Conservation (phyloP, 2,329 filamentous ascomycete genomes). For the Atkinsonella texensis region DNA sequence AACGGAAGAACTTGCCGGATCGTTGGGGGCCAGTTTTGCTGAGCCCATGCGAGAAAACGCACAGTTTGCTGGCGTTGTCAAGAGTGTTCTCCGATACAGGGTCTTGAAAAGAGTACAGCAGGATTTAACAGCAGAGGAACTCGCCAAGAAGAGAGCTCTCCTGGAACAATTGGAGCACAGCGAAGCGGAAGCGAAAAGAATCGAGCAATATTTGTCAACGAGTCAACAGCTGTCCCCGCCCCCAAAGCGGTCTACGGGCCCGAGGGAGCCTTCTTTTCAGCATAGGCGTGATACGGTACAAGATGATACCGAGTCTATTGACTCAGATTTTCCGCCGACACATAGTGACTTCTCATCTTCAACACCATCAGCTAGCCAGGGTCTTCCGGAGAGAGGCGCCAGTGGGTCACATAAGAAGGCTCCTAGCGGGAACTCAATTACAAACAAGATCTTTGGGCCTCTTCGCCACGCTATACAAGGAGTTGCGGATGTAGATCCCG, state of each 20-base stretch:
- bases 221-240: conserved; percentile 54
- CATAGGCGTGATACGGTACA: conserved; percentile 43
- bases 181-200: conserved; percentile 82
- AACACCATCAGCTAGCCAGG: conserved; percentile 64
- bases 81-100: conserved; percentile 76
- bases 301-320: conserved; percentile 80
- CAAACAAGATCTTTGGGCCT: conserved; percentile 85
- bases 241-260: conserved; percentile 50
- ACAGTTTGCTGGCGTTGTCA: conserved; percentile 90
- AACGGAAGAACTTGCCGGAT: conserved; percentile 79
- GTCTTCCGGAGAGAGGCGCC: conserved; percentile 43
- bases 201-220: conserved; percentile 80
- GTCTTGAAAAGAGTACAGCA: conserved; percentile 92
- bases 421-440: conserved; percentile 79
- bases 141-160: conserved; percentile 72
- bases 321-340: conserved; percentile 90
- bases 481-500: conserved; percentile 91
- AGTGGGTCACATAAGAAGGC: conserved; percentile 59
- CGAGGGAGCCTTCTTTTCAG: conserved; percentile 37
- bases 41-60: conserved; percentile 97
- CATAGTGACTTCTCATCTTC: conserved; percentile 56
- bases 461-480: conserved; percentile 93
- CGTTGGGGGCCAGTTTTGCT: conserved; percentile 85
- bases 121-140: conserved; percentile 90
- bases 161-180: conserved; percentile 87